Evolutionary conservation across 192 early-diverging fungal species (phyloP).

Genomic region (Powellomyces hirtus): DNA sequence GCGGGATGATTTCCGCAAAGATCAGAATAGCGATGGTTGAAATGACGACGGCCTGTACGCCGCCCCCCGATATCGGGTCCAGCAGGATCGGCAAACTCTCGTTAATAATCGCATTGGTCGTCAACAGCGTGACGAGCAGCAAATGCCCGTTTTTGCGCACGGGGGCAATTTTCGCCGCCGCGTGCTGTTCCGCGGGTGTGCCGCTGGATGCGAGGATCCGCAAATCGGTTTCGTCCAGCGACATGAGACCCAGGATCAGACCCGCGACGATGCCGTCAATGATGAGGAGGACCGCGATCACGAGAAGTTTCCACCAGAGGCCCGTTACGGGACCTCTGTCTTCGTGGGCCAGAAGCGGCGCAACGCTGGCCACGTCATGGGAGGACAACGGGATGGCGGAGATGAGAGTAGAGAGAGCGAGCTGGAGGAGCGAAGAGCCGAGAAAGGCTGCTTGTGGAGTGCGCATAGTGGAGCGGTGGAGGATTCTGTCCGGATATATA

Average conservation of each 20-base stretch:
- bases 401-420: too few species aligned
- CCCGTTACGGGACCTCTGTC: not conserved
- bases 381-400: too few species aligned
- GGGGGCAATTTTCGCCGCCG: slow-evolving; percentile 77
- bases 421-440: too few species aligned
- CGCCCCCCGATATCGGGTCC: slow-evolving; percentile 60
- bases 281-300: not conserved
- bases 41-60: slow-evolving; percentile 77
- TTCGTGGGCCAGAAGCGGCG: not conserved
- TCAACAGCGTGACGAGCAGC: slow-evolving; percentile 86
- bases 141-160: slow-evolving; percentile 84
- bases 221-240: slow-evolving; percentile 66
- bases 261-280: slow-evolving; percentile 9
- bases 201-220: slow-evolving; percentile 78
- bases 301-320: slow-evolving; percentile 15
- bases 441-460: too few species aligned
- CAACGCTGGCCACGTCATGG: too few species aligned
- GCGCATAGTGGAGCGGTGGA: too few species aligned
- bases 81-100: slow-evolving; percentile 87
- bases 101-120: slow-evolving; percentile 90
- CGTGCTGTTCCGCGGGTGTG: slow-evolving; percentile 57
- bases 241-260: slow-evolving; percentile 52
- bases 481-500: too few species aligned
- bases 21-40: slow-evolving; percentile 86
- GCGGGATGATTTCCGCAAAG: slow-evolving; percentile 93